Percentiles rank a stretch among this genome's conserved stretches.
Conservation (phyloP, 805 yeast species). For the Jamesozyma hellenica region DNA sequence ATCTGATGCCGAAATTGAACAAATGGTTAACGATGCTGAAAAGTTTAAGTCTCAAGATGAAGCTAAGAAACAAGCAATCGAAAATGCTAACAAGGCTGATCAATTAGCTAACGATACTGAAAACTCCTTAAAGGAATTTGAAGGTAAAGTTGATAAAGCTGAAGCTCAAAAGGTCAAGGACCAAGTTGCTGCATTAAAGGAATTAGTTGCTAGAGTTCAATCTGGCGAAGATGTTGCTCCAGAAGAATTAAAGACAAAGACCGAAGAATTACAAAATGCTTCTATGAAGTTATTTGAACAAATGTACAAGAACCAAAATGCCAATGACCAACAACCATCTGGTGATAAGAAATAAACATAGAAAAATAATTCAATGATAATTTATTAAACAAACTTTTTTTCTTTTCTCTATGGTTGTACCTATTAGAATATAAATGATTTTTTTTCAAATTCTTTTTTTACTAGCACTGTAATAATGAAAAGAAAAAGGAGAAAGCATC, state of each 20-base stretch:
- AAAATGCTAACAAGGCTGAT: constrained; percentile 70
- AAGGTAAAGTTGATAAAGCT: constrained; percentile 44
- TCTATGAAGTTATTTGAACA: constrained; percentile 70
- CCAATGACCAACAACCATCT: constrained; percentile 8
- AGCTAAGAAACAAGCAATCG: constrained; percentile 74
- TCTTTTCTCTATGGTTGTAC: not conserved
- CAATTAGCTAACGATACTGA: constrained; percentile 81
- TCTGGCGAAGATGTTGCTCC: constrained; percentile 47
- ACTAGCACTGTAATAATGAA: too few species aligned
- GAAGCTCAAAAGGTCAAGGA: constrained; percentile 40
- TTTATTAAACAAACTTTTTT: not conserved
- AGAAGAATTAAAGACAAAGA: constrained; percentile 56
- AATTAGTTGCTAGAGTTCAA: constrained; percentile 54
- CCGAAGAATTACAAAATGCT: constrained; percentile 65
- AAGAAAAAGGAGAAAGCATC: not conserved
- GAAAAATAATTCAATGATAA: too few species aligned
- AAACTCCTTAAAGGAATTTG: constrained; percentile 66
- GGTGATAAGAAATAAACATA: constrained; percentile 3
- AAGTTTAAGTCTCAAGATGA: constrained; percentile 80
- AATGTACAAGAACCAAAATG: constrained; percentile 31
- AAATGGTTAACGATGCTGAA: constrained; percentile 86
- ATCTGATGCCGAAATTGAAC: constrained; percentile 80
- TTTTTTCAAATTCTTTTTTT: too few species aligned
- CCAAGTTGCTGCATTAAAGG: constrained; percentile 49
- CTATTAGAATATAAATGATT: too few species aligned